Conservation (phyloP, 768 basidiomycete genomes). For the Guyanaporus albipodus region DNA sequence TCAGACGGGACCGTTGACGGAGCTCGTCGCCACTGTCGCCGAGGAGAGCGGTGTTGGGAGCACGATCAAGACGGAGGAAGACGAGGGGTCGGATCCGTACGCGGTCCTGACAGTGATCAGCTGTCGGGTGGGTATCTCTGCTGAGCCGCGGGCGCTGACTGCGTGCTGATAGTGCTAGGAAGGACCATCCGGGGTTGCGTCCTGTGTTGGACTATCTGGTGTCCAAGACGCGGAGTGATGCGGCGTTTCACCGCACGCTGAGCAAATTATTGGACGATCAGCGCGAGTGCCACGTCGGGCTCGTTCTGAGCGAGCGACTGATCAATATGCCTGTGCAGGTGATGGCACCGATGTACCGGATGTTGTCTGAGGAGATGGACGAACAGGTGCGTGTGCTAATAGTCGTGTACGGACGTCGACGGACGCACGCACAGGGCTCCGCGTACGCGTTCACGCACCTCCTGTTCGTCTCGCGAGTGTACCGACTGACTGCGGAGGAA, state of each 20-base stretch:
- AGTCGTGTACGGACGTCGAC: neutral
- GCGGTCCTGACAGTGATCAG: slow-evolving; percentile 85
- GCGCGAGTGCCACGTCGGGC: slow-evolving; percentile 51
- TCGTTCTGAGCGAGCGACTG: slow-evolving; percentile 83
- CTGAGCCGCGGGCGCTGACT: neutral
- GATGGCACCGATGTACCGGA: slow-evolving; percentile 86
- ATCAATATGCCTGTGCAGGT: slow-evolving; percentile 96
- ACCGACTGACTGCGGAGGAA: slow-evolving; percentile 68
- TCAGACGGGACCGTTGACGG: slow-evolving; percentile 68
- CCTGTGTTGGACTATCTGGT: slow-evolving; percentile 69
- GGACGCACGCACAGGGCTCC: slow-evolving; percentile 42
- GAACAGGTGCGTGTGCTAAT: slow-evolving; percentile 54
- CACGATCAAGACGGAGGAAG: slow-evolving; percentile 81
- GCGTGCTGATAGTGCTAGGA: neutral
- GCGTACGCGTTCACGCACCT: slow-evolving; percentile 72
- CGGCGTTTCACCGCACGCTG: slow-evolving; percentile 50
- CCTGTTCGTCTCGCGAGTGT: slow-evolving; percentile 74
- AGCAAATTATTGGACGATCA: slow-evolving; percentile 34
- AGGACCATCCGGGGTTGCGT: slow-evolving; percentile 72
- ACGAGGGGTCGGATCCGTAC: slow-evolving; percentile 61
- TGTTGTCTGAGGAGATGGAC: slow-evolving; percentile 81
- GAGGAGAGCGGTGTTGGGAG: slow-evolving; percentile 75
- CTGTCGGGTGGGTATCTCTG: slow-evolving; percentile 47
- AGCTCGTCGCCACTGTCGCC: slow-evolving; percentile 73
- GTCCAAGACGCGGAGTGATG: slow-evolving; percentile 48